Conservation (phyloP, 768 basidiomycete genomes). For the Rhodotorula toruloides region DNA sequence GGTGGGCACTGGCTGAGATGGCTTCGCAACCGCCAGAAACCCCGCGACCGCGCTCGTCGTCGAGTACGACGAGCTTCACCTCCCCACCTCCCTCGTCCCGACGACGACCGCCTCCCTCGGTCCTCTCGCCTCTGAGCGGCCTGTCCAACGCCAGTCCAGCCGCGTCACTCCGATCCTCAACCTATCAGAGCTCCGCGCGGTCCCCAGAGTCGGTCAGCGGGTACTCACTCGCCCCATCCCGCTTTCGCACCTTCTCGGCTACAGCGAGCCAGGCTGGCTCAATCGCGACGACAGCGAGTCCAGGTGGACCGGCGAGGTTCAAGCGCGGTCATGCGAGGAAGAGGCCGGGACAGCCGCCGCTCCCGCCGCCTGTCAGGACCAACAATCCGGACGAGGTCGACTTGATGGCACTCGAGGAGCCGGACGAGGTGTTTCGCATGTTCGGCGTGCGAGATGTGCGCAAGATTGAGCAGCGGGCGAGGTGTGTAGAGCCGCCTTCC, state of each 20-base stretch:
- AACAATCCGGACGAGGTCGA: conserved; percentile 31
- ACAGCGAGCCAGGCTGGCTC: conserved; percentile 9
- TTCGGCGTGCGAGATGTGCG: conserved; percentile 42
- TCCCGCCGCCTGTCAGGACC: background rate
- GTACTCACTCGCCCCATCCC: background rate
- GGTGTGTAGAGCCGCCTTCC: background rate
- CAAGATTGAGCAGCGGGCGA: conserved; percentile 38
- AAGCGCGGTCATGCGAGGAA: conserved; percentile 23
- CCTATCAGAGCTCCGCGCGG: conserved; percentile 9
- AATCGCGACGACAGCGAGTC: conserved; percentile 12
- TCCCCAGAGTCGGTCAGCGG: conserved; percentile 17
- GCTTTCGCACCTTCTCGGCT: conserved; percentile 1
- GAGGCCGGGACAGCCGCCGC: background rate
- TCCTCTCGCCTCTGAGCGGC: conserved; percentile 12
- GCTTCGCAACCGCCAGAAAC: background rate
- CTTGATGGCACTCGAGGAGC: conserved; percentile 36
- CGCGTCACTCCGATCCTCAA: conserved; percentile 3
- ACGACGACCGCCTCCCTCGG: conserved; percentile 1
- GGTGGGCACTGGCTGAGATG: too few species aligned
- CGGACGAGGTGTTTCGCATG: conserved; percentile 38
- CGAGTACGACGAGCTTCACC: background rate
- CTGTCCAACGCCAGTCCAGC: conserved; percentile 2
- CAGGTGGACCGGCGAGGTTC: conserved; percentile 6
- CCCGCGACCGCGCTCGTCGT: background rate
- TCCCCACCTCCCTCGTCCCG: conserved; percentile 8